Conservation (phyloP, 2,329 filamentous ascomycete species). For the Clonostachys chloroleuca region DNA sequence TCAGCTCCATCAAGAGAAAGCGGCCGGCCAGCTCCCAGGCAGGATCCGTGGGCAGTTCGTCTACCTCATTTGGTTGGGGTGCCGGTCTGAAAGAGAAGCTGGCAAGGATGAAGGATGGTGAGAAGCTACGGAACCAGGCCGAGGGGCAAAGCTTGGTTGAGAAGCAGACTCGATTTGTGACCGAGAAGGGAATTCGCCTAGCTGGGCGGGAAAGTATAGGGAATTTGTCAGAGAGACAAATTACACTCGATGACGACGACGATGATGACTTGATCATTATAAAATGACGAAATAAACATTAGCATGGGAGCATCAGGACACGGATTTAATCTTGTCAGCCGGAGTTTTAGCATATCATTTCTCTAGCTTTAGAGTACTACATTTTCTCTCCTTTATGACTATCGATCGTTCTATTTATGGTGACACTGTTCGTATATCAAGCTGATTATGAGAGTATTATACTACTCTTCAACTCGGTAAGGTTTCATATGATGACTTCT, state of each 20-base stretch:
- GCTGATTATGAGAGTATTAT: no score
- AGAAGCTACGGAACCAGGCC: conserved; percentile 32
- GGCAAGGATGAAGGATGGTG: conserved; percentile 56
- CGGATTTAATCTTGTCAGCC: no score
- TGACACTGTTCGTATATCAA: no score
- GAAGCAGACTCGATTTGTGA: conserved; percentile 78
- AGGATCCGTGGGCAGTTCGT: conserved; percentile 13
- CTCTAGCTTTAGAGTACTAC: no score
- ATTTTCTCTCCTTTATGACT: no score
- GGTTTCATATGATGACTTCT: no score
- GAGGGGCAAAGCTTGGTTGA: conserved; percentile 38
- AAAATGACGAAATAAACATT: neutral
- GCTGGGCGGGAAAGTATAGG: conserved; percentile 72
- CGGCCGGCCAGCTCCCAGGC: conserved; percentile 42
- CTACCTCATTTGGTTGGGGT: conserved; percentile 50
- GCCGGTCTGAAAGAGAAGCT: conserved; percentile 50
- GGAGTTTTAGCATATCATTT: no score
- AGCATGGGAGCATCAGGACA: no score
- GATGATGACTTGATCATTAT: conserved; percentile 49
- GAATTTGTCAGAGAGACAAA: conserved; percentile 30
- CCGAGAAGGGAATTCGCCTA: conserved; percentile 71
- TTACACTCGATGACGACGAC: conserved; percentile 30
- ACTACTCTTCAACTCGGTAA: no score
- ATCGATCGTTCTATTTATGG: no score
- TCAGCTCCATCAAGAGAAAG: conserved; percentile 60